Evolutionary conservation across 2,329 filamentous ascomycete genomes (phyloP), one percentile per base, ranked within the genome.

Genomic region (Golovinomyces cichoracearum): DNA sequence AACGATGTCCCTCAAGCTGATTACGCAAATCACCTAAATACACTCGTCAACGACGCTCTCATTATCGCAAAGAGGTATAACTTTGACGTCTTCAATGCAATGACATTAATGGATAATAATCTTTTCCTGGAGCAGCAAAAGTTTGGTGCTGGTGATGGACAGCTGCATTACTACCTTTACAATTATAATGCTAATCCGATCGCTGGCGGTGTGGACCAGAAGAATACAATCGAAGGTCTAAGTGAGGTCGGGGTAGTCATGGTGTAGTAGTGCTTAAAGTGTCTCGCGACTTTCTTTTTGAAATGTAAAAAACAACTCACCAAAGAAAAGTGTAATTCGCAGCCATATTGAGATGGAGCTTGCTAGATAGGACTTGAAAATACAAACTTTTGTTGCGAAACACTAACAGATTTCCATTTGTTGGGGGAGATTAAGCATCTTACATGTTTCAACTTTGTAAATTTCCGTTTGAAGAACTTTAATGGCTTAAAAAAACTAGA

Each of bases 21-120:
- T 26, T 70, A 92, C 55, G 86, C 86, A 66, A 66, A 70, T n/a
- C 77, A 88, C 23, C 71, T 98, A 53, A 86, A 92, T 62, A 66
- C 70, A 41, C 69, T 98, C 53, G 73, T 93, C 51, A 76, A 80
- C 56, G 90, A 98, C 62, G 82, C 83, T 0, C 69, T 98, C 49
- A 82, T 94, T 56, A 68, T 93, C 48, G 85, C 85, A 50, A 94
- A 93, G 69, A 73, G 76, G 56, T 63, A 67, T 60, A 78, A 80
- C 55, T 94, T 95, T 60, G 90, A 98, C 62, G 90, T 98, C 50
- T 92, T 95, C 70, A 98, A 98, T 60, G 88, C 85, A 0, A 71
- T 98, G 49, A 93, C 86, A 0, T 71, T 94, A 35, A 79, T 93
- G 65, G 88, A 98, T 64, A 98, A 98, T 63, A 80, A 77, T 0